These are phyloP conservation scores for Rubia tinctorum DNA, from an alignment of 305 asterid genomes.

Conservation along the genomic window DNA sequence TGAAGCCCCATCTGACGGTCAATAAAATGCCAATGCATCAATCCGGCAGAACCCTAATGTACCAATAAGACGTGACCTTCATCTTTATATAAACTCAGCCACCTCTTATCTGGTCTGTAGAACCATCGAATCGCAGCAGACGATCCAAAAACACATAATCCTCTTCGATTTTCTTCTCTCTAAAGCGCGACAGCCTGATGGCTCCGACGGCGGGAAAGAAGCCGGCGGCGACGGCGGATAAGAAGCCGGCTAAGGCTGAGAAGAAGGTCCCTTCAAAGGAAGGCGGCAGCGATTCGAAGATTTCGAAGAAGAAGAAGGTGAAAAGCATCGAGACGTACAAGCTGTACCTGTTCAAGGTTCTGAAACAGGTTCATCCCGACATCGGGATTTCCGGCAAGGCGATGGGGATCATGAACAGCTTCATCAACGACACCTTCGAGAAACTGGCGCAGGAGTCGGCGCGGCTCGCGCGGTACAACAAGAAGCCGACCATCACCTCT, in stretches of 20 bases:
- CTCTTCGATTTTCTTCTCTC: background rate
- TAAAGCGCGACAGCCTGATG: background rate
- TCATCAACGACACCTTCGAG: constrained; percentile 5
- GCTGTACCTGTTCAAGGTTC: constrained; percentile 9
- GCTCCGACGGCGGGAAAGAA: constrained; percentile 12
- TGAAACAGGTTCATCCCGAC: constrained; percentile 13
- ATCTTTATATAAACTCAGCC: background rate
- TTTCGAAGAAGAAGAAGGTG: background rate
- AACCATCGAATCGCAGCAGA: background rate
- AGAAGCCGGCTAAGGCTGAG: constrained; percentile 10
- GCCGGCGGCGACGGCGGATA: constrained; percentile 3
- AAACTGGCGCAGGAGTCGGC: constrained; percentile 9
- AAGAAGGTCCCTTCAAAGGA: constrained; percentile 1
- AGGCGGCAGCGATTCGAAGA: background rate
- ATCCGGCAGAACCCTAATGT: background rate
- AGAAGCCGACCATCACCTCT: constrained; percentile 14
- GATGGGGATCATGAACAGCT: constrained; percentile 8
- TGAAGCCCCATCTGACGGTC: background rate
- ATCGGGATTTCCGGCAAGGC: constrained; percentile 5
- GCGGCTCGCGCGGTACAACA: constrained; percentile 11
- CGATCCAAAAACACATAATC: background rate
- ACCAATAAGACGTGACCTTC: background rate
- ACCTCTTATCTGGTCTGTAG: background rate
- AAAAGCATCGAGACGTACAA: constrained; percentile 6
- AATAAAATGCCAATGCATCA: background rate